These are phyloP conservation scores for Annona cherimola DNA, from an alignment of 164 flowering plant genomes.

Conservation along the genomic window DNA sequence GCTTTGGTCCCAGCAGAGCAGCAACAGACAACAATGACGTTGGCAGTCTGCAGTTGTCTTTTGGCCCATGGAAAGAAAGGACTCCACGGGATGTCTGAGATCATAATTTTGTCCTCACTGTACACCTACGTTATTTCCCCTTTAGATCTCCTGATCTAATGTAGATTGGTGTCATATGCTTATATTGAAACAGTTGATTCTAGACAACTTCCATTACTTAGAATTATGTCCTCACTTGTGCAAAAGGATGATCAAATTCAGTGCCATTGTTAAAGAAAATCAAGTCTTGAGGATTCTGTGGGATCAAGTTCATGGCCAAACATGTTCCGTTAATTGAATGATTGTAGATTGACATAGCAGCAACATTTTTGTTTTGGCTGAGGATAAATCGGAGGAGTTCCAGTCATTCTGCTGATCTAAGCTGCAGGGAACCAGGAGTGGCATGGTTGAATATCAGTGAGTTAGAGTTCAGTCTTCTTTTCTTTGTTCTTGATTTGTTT, in stretches of 20 bases:
- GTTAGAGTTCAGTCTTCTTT: not conserved
- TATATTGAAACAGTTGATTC: not conserved
- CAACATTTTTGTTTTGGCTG: not conserved
- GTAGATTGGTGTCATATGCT: not conserved
- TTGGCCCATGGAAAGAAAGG: not conserved
- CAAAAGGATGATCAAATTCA: not conserved
- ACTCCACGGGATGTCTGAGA: no score
- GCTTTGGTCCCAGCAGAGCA: not conserved
- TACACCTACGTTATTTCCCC: not conserved
- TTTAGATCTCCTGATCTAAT: not conserved
- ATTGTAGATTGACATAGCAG: not conserved
- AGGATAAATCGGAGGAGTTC: not conserved
- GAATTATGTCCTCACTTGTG: not conserved
- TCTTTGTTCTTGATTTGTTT: not conserved
- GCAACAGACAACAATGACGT: not conserved
- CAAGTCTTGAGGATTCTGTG: not conserved
- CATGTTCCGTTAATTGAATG: not conserved
- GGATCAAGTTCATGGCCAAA: not conserved
- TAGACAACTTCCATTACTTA: not conserved
- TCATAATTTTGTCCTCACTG: not conserved
- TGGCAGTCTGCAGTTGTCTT: not conserved
- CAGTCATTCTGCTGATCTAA: not conserved
- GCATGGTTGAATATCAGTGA: not conserved
- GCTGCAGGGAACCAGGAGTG: slow-evolving; percentile 6
- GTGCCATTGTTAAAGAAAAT: not conserved